Base-by-base conservation (phyloP, 495 filamentous ascomycete genomes). In the Apiosordaria backusii region DNA sequence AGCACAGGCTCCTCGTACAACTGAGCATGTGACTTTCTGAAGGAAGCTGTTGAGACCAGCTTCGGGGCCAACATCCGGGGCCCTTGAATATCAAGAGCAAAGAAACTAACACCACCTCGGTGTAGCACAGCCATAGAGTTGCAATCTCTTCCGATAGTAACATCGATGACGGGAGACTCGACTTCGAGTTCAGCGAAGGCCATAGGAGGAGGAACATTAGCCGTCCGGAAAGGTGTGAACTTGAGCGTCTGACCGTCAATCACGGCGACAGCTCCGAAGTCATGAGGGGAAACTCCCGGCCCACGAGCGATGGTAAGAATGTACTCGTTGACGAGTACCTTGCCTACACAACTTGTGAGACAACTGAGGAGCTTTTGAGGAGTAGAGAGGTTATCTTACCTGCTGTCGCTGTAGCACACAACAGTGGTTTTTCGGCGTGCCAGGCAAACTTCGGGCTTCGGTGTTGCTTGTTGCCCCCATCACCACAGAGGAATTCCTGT, bases 201-300 rank as follows among this genome's bases (percentile, higher is more conserved):
- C 92, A 97, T 97, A 35, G 95, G 95, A 45, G 95, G 95, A 50
- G 95, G 95, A 18, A 96, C 84, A 70, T 94, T 97, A 52, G 92
- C 89, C 58, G 88, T 80, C 65, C 90, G 83, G 71, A 98, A 82
- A 4, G 96, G 91, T 4, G 95, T 97, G 60, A 98, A 75, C 73
- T 96, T 96, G 63, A 97, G 81, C 22, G 70, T 83, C 74, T 86
- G 85, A 58, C 93, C 93, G 78, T 97, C 93, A 52, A 97, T 86
- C n/a, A 97, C 93, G 25, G 88, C 92, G 60, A 94, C 87, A 24
- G 89, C 81, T 25, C 95, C 95, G 72, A 87, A 81, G 79, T 97
- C 94, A 68, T 90, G 76, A 2, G 94, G 93, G 22, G 87, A 82
- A 4, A 77, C 77, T 19, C 87, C 85, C 53, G 92, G 87, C 23